These are phyloP conservation scores for Nannizziopsis arthrosporioides DNA, from an alignment of 2,329 filamentous ascomycete species.

Conservation along the genomic window DNA sequence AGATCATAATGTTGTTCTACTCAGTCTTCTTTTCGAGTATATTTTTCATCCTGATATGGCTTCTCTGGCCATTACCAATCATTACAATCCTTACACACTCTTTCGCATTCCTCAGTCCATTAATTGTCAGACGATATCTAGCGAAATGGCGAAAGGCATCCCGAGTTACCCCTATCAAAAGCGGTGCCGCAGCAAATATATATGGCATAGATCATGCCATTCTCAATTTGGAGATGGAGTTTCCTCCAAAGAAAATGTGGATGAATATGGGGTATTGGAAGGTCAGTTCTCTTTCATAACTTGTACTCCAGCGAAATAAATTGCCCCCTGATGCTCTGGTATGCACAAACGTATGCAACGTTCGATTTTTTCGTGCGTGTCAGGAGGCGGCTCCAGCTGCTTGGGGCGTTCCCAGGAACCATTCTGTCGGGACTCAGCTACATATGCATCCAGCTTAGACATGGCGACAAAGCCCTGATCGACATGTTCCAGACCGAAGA, in stretches of 20 bases:
- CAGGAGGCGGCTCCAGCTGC: too few species aligned
- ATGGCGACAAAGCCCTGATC: background rate
- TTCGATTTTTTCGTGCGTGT: too few species aligned
- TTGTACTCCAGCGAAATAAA: background rate
- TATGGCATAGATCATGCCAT: slow-evolving; percentile 48
- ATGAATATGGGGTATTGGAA: slow-evolving; percentile 55
- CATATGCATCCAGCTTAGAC: too few species aligned
- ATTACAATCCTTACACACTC: too few species aligned
- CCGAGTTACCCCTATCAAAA: too few species aligned
- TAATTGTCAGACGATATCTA: background rate
- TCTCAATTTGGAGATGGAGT: slow-evolving; percentile 36
- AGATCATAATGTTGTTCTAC: too few species aligned
- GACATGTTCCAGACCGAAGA: too few species aligned
- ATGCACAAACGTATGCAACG: background rate
- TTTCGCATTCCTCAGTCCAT: too few species aligned
- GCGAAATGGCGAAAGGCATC: background rate
- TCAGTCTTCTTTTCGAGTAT: too few species aligned
- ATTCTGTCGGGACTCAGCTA: background rate
- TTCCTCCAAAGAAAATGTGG: slow-evolving; percentile 45
- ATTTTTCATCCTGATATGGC: too few species aligned
- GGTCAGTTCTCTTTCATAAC: slow-evolving; percentile 18
- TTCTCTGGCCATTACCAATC: too few species aligned
- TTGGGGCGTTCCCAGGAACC: background rate
- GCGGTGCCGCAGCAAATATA: slow-evolving; percentile 7
- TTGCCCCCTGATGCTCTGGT: background rate